phyloP scores from a whole-genome alignment of 805 yeast species.

The Saccharomycopsis malanga region DNA sequence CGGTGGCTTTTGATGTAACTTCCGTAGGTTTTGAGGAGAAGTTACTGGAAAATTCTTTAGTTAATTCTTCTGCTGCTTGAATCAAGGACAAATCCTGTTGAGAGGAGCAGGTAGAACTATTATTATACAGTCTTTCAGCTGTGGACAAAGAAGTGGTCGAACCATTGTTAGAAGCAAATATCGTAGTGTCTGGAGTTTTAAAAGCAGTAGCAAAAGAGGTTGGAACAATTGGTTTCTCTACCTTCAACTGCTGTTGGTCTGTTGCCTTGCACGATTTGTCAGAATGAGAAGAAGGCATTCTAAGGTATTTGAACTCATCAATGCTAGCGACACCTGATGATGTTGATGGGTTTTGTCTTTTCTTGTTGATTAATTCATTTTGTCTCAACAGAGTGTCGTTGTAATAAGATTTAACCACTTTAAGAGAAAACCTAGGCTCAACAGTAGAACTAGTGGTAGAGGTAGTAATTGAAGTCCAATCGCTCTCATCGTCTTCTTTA shows the following conservation, averaged over 20 bases:
- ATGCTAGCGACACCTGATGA: slow-evolving; percentile 5
- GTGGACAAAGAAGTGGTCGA: too few species aligned
- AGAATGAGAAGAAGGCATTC: slow-evolving; percentile 12
- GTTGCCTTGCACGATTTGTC: neutral
- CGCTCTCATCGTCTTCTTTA: slow-evolving; percentile 16
- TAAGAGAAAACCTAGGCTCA: slow-evolving; percentile 2
- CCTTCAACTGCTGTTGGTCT: neutral
- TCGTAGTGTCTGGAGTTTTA: slow-evolving; percentile 11
- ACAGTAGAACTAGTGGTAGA: neutral
- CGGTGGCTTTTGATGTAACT: too few species aligned
- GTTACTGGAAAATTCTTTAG: neutral
- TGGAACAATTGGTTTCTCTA: neutral
- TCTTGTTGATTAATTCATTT: neutral
- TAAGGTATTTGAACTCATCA: slow-evolving; percentile 11
- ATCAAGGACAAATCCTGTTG: neutral
- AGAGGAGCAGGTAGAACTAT: neutral
- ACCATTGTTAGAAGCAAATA: neutral
- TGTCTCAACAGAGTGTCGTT: slow-evolving; percentile 1
- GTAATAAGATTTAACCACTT: slow-evolving; percentile 8
- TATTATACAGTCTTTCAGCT: too few species aligned
- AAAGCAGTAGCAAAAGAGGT: slow-evolving; percentile 1
- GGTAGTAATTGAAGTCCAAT: slow-evolving; percentile 18
- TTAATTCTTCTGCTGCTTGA: neutral
- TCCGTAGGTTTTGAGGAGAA: too few species aligned
- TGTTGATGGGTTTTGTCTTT: neutral